Evolutionary conservation across 345 rosid species (phyloP), one percentile per base, ranked within the genome.

Genomic region (Sisymbrium altissimum): DNA sequence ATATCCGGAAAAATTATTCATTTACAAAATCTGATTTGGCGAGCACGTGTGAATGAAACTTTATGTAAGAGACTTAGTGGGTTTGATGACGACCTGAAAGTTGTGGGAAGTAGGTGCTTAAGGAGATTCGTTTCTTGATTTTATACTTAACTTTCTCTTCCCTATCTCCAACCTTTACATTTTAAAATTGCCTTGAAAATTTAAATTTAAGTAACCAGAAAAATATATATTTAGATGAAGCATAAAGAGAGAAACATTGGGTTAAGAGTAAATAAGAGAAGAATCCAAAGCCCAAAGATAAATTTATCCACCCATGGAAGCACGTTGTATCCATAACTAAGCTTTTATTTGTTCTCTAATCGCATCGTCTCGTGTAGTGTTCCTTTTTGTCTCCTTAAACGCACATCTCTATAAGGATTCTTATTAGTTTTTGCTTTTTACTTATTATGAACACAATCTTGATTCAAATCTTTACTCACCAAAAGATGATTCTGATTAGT

Each of bases 111-210:
- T 70, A 49, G 70, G 68, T 62, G 70, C 13, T 59, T 63, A 71
- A 54, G 38, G 64, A 71, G 80, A 77, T 77, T 77, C 80, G 76
- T 77, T 77, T 77, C 48, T 71, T 71, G 64, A 15, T 71, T 56
- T 70, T 58, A 19, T 43, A 64, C 45, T 29, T 54, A 13, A 15
- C 30, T 36, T n/a, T 27, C 43, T 70, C 66, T 76, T 76, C 60
- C 9, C 38, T 62, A 5, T 33, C 44, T 62, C 57, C 18, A 69
- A 61, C n/a, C 60, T 40, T 53, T 14, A 2, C 4, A 19, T 7
- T 48, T 66, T 25, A 3, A 49, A 54, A 17, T 21, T 57, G 59
- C 45, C 66, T 76, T 62, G 75, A 44, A 64, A 76, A 33, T 23
- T 68, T 64, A 23, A 66, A 30, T 30, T 46, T 57, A 9, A 29